phyloP scores from a whole-genome alignment of 768 basidiomycete genomes.

The Leccinum boreale region DNA sequence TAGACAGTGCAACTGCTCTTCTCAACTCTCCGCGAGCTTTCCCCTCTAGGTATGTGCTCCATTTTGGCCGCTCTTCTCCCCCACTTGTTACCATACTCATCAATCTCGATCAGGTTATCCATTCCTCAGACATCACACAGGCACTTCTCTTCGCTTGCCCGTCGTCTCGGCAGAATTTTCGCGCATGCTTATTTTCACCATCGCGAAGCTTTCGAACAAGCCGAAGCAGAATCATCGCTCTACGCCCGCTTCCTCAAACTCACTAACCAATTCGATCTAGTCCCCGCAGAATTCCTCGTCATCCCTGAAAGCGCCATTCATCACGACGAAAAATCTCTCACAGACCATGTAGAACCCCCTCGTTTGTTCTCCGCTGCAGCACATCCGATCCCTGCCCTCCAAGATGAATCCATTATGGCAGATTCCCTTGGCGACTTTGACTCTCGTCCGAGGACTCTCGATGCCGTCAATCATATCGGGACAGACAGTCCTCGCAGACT shows the following conservation, averaged over 20 bases:
- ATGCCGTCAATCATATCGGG: constrained; percentile 11
- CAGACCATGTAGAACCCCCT: constrained; percentile 37
- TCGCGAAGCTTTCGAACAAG: constrained; percentile 85
- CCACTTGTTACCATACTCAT: constrained; percentile 21
- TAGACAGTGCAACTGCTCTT: constrained; percentile 90
- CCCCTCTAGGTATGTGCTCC: constrained; percentile 71
- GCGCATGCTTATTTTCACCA: constrained; percentile 96
- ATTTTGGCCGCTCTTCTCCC: constrained; percentile 10
- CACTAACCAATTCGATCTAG: constrained; percentile 75
- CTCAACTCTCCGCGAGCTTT: constrained; percentile 90
- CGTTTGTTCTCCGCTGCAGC: constrained; percentile 40
- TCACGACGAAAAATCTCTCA: constrained; percentile 24
- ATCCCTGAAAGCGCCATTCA: constrained; percentile 51
- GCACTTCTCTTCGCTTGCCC: constrained; percentile 88
- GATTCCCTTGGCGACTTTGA: constrained; percentile 4
- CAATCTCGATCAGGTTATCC: constrained; percentile 52
- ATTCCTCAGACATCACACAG: constrained; percentile 78
- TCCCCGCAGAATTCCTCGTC: constrained; percentile 79
- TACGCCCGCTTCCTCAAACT: constrained; percentile 89
- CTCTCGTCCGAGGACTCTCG: constrained; percentile 21
- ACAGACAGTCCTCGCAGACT: constrained; percentile 42
- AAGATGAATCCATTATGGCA: constrained; percentile 9
- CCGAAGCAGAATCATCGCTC: constrained; percentile 85
- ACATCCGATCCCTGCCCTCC: constrained; percentile 25
- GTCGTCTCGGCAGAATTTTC: constrained; percentile 91